phyloP scores from a whole-genome alignment of 345 rosid species.

The Trapa bicornis region DNA sequence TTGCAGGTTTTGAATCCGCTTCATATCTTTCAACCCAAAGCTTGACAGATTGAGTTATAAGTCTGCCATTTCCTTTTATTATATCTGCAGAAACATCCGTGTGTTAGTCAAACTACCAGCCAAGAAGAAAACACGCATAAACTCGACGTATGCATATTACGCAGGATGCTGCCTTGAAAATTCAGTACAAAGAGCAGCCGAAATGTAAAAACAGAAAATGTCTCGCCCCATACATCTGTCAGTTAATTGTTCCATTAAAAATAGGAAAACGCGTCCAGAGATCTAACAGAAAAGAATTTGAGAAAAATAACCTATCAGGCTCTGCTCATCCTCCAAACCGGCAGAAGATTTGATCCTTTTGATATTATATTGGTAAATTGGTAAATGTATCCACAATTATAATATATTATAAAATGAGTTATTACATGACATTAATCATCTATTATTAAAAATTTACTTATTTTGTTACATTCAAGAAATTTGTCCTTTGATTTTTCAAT shows the following conservation, averaged over 20 bases:
- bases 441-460: too few species aligned
- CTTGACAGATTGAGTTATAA: conserved; percentile 57
- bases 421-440: too few species aligned
- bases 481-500: too few species aligned
- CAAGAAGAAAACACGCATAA: background rate
- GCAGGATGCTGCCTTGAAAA: background rate
- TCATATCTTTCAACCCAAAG: conserved; percentile 81
- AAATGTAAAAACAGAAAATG: background rate
- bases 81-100: conserved; percentile 37
- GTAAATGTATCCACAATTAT: too few species aligned
- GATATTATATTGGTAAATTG: too few species aligned
- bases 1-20: conserved; percentile 57
- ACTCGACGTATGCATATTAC: background rate
- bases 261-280: background rate
- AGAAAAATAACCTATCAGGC: conserved; percentile 47
- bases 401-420: too few species aligned
- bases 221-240: background rate
- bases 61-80: conserved; percentile 59
- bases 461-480: too few species aligned
- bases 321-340: conserved; percentile 21
- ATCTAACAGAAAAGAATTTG: background rate
- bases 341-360: conserved; percentile 14
- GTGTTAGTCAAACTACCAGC: conserved; percentile 1
- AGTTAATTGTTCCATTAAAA: background rate
- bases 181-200: background rate